Evolutionary conservation across 345 rosid genomes (phyloP).

Genomic region (Garcia nutans): DNA sequence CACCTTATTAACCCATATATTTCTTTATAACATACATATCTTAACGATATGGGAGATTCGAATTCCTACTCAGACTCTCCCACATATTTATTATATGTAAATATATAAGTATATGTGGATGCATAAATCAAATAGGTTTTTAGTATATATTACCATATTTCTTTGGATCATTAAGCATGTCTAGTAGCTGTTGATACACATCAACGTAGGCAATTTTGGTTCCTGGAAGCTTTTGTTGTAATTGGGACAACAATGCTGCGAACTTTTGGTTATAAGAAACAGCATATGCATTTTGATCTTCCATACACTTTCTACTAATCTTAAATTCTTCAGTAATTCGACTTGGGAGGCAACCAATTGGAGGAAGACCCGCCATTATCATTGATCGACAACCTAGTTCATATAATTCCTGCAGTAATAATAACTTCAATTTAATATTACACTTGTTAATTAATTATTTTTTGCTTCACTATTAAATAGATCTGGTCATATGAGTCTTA

Average conservation of each 20-base stretch:
- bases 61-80: too few relatives aligned
- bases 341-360: slow-evolving; percentile 3
- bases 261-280: slow-evolving; percentile 4
- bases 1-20: too few relatives aligned
- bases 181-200: background rate
- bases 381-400: slow-evolving; percentile 6
- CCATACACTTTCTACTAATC: background rate
- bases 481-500: too few relatives aligned
- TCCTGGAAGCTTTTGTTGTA: background rate
- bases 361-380: background rate
- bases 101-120: too few relatives aligned
- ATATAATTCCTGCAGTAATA: slow-evolving; percentile 1
- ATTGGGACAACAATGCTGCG: background rate
- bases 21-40: too few relatives aligned
- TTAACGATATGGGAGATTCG: too few relatives aligned
- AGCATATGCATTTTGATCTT: background rate
- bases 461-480: too few relatives aligned
- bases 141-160: background rate
- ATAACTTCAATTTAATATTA: background rate
- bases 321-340: background rate
- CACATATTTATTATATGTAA: too few relatives aligned
- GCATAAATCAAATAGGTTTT: too few relatives aligned
- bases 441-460: too few relatives aligned
- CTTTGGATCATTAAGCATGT: slow-evolving; percentile 4
- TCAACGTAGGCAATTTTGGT: slow-evolving; percentile 2